Conservation (phyloP, 1,284 basidiomycete species). For the Athelia sp. region DNA sequence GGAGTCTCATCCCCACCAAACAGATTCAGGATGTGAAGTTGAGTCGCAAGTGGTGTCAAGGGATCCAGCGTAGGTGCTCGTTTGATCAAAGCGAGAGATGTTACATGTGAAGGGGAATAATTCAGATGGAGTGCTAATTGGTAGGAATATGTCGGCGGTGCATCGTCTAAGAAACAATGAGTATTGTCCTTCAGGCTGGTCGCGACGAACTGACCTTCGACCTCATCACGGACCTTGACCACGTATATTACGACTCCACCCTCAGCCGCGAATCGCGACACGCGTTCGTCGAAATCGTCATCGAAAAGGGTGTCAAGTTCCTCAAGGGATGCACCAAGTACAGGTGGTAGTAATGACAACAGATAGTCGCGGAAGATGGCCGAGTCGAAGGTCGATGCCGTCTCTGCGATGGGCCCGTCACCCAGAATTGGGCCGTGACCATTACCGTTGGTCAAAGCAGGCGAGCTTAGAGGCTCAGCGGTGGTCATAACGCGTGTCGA, state of each 20-base stretch:
- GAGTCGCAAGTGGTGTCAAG: slow-evolving; percentile 71
- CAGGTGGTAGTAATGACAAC: slow-evolving; percentile 64
- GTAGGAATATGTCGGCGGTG: slow-evolving; percentile 59
- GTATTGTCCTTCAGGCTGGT: neutral
- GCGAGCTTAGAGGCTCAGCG: neutral
- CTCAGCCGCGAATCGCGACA: slow-evolving; percentile 69
- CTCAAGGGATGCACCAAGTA: slow-evolving; percentile 57
- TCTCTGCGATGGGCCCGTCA: too few species aligned
- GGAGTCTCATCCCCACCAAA: slow-evolving; percentile 90
- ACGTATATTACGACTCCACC: slow-evolving; percentile 72
- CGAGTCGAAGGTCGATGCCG: slow-evolving; percentile 43
- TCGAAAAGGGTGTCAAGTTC: slow-evolving; percentile 71
- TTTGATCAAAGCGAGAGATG: slow-evolving; percentile 94
- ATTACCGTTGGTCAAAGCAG: neutral
- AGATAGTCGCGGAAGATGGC: slow-evolving; percentile 65
- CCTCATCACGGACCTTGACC: slow-evolving; percentile 68
- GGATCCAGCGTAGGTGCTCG: slow-evolving; percentile 82
- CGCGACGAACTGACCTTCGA: slow-evolving; percentile 48
- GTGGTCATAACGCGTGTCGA: neutral
- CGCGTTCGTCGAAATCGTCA: slow-evolving; percentile 69
- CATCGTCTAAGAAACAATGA: slow-evolving; percentile 47
- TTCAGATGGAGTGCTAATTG: slow-evolving; percentile 67
- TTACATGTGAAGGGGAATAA: slow-evolving; percentile 78
- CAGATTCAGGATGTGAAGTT: slow-evolving; percentile 90
- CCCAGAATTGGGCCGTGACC: too few species aligned